Evolutionary conservation across 2,329 filamentous ascomycete species (phyloP), one percentile per base, ranked within the genome.

Genomic region (Coccinonectria pachysandricola): DNA sequence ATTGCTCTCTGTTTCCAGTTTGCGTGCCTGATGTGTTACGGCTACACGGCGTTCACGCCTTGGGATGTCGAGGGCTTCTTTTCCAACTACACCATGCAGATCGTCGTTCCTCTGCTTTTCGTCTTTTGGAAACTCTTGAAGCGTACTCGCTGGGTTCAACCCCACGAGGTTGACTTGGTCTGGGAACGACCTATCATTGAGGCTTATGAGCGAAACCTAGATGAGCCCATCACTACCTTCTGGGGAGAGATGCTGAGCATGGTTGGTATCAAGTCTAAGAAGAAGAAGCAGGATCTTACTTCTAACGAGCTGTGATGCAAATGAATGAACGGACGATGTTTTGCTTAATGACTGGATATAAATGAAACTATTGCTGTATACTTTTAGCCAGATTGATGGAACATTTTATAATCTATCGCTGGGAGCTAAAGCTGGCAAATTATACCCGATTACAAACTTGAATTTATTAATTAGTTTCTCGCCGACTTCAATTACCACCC

Each of bases 51-150:
- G 1, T 70, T 71, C 45, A 40, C 44, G 10, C 53, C 53, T 10
- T 77, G 72, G 63, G 48, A 52, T 13, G 54, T 60, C 11, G 51
- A 61, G 4, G 56, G 43, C 18, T 65, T 69, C 44, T 58, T 68
- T 48, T 52, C 59, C 11, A 68, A 68, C 54, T 75, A 75, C 50
- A 65, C 64, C 15, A 71, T 74, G 65, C 55, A 68, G 33, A 50
- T 73, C 9, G 46, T 75, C 13, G 62, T 64, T 0, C 61, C 65
- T 6, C 45, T 70, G 18, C 52, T 73, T 15, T 79, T 67, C 45
- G 27, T 65, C 12, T 59, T 60, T 40, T 83, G 74, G 72, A 83
- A 82, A 54, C 6, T 80, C 2, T 12, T 73, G 47, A 71, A 75
- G 56, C 59, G 57, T 30, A 80, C 75, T 2, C 62, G 61, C 32